These are phyloP conservation scores for Alopecurus myosuroides DNA, from an alignment of 176 grass and related monocot species.

Conservation along the genomic window DNA sequence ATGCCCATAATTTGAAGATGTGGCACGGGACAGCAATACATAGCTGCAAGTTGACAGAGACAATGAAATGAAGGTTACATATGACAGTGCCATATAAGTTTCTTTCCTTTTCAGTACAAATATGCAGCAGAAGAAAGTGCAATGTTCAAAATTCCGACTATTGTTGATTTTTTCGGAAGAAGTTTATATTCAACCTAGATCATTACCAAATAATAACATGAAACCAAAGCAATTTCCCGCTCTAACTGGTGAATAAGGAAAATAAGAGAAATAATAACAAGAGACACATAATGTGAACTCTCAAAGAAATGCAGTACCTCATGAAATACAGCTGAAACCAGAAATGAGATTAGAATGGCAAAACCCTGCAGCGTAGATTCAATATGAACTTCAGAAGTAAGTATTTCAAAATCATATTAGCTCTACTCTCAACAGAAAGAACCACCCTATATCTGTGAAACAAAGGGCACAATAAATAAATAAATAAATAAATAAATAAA, in stretches of 20 bases:
- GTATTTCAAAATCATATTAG: not conserved
- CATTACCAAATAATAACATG: constrained; percentile 1
- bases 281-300: not conserved
- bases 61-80: constrained; percentile 3
- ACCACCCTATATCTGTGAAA: not conserved
- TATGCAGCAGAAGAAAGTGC: not conserved
- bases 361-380: constrained; percentile 61
- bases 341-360: constrained; percentile 84
- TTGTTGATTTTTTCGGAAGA: not conserved
- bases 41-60: constrained; percentile 47
- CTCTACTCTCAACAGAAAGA: not conserved
- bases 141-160: not conserved
- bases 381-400: constrained; percentile 4
- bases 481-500: no score
- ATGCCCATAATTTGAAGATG: constrained; percentile 98
- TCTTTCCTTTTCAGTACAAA: not conserved
- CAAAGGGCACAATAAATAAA: not conserved
- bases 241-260: not conserved
- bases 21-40: constrained; percentile 89
- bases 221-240: not conserved
- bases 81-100: not conserved
- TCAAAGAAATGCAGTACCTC: constrained; percentile 56
- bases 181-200: not conserved
- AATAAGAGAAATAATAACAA: not conserved
- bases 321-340: constrained; percentile 91